Evolutionary conservation across 495 filamentous ascomycete genomes (phyloP).

Genomic region (Venustampulla echinocandica): DNA sequence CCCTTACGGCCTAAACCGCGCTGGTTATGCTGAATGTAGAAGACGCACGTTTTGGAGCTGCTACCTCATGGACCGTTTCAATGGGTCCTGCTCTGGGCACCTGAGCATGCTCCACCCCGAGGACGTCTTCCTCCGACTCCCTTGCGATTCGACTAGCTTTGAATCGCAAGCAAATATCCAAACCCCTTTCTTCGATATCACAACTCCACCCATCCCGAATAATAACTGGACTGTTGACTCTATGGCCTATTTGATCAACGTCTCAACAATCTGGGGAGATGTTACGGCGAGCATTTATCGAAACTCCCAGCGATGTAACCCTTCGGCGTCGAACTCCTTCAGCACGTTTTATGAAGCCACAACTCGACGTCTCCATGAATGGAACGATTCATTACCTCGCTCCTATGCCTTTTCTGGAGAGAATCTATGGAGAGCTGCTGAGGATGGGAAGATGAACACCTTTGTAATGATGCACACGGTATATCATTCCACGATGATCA

Average conservation of each 20-base stretch:
- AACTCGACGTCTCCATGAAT: constrained; percentile 44
- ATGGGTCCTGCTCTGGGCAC: constrained; percentile 44
- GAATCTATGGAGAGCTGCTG: constrained; percentile 42
- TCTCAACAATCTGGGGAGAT: constrained; percentile 56
- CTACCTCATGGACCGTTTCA: constrained; percentile 55
- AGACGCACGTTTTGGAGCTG: constrained; percentile 60
- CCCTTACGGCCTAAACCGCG: constrained; percentile 49
- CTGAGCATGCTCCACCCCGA: constrained; percentile 38
- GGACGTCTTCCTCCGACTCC: constrained; percentile 54
- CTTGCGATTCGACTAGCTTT: constrained; percentile 48
- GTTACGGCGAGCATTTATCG: constrained; percentile 51
- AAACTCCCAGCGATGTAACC: constrained; percentile 37
- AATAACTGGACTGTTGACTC: constrained; percentile 32
- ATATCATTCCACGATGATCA: constrained; percentile 51
- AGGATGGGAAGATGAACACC: constrained; percentile 37
- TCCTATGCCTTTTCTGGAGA: constrained; percentile 36
- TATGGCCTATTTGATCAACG: constrained; percentile 52
- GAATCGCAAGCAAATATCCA: constrained; percentile 43
- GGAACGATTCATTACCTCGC: constrained; percentile 35
- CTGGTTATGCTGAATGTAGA: constrained; percentile 54
- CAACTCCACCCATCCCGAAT: constrained; percentile 23
- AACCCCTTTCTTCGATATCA: constrained; percentile 49
- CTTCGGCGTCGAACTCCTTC: constrained; percentile 19
- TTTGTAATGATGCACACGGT: constrained; percentile 54
- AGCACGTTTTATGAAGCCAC: constrained; percentile 39